These are phyloP conservation scores for Begonia masoniana DNA, from an alignment of 306 rosid species.

Conservation along the genomic window DNA sequence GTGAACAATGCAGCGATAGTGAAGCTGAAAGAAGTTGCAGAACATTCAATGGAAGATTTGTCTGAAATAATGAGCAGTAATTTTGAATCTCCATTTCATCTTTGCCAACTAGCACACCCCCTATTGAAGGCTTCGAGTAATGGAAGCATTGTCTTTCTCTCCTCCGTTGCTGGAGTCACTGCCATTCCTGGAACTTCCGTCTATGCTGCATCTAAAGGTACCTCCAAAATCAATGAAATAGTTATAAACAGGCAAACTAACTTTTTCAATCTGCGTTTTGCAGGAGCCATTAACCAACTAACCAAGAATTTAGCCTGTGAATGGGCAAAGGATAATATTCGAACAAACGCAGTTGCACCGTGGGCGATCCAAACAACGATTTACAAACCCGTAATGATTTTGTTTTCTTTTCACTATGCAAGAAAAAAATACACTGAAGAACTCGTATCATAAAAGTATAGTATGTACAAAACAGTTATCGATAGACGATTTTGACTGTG, in stretches of 20 bases:
- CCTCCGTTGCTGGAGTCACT: slow-evolving; percentile 32
- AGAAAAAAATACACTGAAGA: background rate
- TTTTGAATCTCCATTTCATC: slow-evolving; percentile 29
- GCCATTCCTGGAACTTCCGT: slow-evolving; percentile 16
- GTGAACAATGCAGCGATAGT: too few species aligned
- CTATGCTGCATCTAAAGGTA: too few species aligned
- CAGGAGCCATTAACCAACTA: slow-evolving; percentile 51
- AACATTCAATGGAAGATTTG: background rate
- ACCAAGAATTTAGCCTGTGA: slow-evolving; percentile 47
- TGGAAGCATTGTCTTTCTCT: slow-evolving; percentile 33
- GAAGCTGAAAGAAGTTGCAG: too few species aligned
- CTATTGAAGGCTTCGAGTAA: slow-evolving; percentile 31
- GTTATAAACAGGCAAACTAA: too few species aligned
- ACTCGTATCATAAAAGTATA: too few species aligned
- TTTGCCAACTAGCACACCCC: slow-evolving; percentile 31
- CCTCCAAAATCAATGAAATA: too few species aligned
- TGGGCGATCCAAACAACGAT: slow-evolving; percentile 16
- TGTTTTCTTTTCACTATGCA: too few species aligned
- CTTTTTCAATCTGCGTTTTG: slow-evolving; percentile 9
- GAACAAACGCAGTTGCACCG: slow-evolving; percentile 42
- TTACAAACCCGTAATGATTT: background rate
- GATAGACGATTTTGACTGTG: too few species aligned
- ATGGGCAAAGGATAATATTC: slow-evolving; percentile 66
- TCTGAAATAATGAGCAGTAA: slow-evolving; percentile 13
- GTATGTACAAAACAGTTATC: too few species aligned